phyloP scores from a whole-genome alignment of 2,329 filamentous ascomycete species.

The Cladobotryum mycophilum region DNA sequence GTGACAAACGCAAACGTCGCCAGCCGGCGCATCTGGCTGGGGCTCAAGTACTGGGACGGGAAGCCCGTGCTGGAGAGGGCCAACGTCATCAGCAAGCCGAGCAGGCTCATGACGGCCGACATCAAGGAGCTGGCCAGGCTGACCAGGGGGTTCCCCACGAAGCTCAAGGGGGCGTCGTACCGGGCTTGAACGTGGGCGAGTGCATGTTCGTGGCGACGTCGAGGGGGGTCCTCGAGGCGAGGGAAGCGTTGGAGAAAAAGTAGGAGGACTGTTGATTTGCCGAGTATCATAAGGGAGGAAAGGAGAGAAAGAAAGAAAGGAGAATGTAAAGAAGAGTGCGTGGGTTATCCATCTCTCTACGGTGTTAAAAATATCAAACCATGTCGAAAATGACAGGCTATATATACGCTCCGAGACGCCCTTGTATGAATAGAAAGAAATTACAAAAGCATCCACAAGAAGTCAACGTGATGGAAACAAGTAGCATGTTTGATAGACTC shows the following conservation, averaged over 20 bases:
- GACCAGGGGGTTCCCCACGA: slow-evolving; percentile 59
- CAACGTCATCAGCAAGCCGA: slow-evolving; percentile 65
- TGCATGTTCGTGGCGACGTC: slow-evolving; percentile 75
- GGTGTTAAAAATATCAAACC: background rate
- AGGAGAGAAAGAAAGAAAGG: background rate
- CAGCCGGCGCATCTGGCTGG: slow-evolving; percentile 73
- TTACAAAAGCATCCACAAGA: background rate
- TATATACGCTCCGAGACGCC: background rate
- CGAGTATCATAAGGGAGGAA: slow-evolving; percentile 47
- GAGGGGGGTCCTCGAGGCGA: slow-evolving; percentile 68
- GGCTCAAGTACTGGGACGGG: slow-evolving; percentile 83
- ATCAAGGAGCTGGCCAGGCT: slow-evolving; percentile 57
- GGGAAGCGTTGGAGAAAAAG: slow-evolving; percentile 75
- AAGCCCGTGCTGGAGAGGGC: slow-evolving; percentile 69
- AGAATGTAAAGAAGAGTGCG: background rate
- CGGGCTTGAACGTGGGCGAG: slow-evolving; percentile 74
- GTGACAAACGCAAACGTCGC: slow-evolving; percentile 68
- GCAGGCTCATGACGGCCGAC: slow-evolving; percentile 61
- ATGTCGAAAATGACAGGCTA: background rate
- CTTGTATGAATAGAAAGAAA: slow-evolving; percentile 11
- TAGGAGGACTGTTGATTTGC: slow-evolving; percentile 76
- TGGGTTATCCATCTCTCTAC: background rate
- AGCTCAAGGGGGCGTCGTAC: slow-evolving; percentile 58
- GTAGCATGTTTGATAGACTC: no score
- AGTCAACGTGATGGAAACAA: background rate